Evolutionary conservation across 2,329 filamentous ascomycete genomes (phyloP), one percentile per base, ranked within the genome.

Genomic region (Anthostomella pinea): DNA sequence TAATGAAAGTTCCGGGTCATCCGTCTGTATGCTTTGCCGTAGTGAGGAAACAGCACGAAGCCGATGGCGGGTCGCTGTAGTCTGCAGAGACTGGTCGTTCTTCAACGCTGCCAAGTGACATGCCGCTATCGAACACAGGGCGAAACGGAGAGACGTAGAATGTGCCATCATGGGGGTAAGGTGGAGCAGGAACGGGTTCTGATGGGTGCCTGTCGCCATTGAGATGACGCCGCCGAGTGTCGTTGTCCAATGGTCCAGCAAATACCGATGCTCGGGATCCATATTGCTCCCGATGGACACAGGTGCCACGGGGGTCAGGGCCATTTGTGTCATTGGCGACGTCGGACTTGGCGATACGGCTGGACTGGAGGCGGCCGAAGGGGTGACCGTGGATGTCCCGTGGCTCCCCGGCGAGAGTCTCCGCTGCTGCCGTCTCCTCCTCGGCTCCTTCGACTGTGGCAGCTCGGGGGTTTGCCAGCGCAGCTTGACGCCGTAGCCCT

Each of bases 71-170:
- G 47, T 46, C 4, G 56, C 54, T 5, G 49, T n/a, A 3, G 46
- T 50, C 0, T 41, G 40, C 6, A 60, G 34, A 9, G 29, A 46
- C 18, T 31, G 22, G 8, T 58, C 53, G 13, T 41, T 24, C 17
- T 38, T 49, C 10, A 61, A 39, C 15, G 57, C 45, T 3, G 53
- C 53, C 6, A 62, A 39, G 30, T 61, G 58, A 14, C 45, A 48
- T 2, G 58, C 58, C 1, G 58, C 57, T 45, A 61, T 57, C 9
- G 49, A 56, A 22, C 54, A 57, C 15, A 61, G 32, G 24, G 55
- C 52, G 17, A 46, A 52, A 14, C 52, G 49, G 4, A 60, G 53
- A 4, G 56, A 46, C 2, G 35, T 30, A 4, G 58, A 59, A 17
- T 52, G 42, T 4, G 45, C 15, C 33, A 55, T 47, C 52, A 60